A percentile compares a stretch with the other conserved stretches of the same genome.
Conservation (phyloP, 108 stramenopile species). For the Mediolabrus comicus region DNA sequence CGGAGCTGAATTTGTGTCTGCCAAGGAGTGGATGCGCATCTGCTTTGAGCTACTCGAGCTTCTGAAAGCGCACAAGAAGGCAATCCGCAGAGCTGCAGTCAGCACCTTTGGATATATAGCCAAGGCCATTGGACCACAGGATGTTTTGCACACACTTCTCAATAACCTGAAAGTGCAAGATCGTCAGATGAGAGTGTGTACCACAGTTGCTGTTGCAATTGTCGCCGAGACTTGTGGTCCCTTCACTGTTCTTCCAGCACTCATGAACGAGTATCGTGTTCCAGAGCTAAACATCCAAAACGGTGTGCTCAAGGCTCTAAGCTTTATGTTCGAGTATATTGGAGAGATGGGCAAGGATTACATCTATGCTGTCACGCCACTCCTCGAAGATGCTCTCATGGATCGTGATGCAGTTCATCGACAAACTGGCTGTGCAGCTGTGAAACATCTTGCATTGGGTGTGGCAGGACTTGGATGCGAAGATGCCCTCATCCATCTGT, state of each 20-base stretch:
- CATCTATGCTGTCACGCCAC: constrained; percentile 95
- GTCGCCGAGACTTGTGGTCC: constrained; percentile 99
- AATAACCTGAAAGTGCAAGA: constrained; percentile 99
- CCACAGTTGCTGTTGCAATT: constrained; percentile 99
- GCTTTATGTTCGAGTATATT: constrained; percentile 99
- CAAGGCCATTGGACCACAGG: constrained; percentile 98
- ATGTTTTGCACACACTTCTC: constrained; percentile 96
- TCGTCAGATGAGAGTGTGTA: constrained; percentile 98
- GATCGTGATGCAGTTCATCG: constrained; percentile 98
- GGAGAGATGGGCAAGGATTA: constrained; percentile 99
- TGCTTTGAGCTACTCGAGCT: constrained; percentile 99
- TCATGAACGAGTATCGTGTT: constrained; percentile 99
- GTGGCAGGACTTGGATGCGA: constrained; percentile 97
- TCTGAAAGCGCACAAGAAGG: constrained; percentile 97
- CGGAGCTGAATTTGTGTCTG: constrained; percentile 95
- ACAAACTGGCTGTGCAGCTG: constrained; percentile 96
- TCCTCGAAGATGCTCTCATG: constrained; percentile 99
- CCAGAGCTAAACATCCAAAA: constrained; percentile 99
- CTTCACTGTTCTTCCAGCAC: constrained; percentile 97
- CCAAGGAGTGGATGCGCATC: constrained; percentile 99
- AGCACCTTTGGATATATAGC: constrained; percentile 99
- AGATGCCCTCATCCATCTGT: constrained; percentile 94
- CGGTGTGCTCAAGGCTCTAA: constrained; percentile 98
- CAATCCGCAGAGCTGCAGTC: constrained; percentile 95
- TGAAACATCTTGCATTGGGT: constrained; percentile 97